phyloP scores from a whole-genome alignment of 2,329 filamentous ascomycete genomes.

The Cordyceps farinosa region DNA sequence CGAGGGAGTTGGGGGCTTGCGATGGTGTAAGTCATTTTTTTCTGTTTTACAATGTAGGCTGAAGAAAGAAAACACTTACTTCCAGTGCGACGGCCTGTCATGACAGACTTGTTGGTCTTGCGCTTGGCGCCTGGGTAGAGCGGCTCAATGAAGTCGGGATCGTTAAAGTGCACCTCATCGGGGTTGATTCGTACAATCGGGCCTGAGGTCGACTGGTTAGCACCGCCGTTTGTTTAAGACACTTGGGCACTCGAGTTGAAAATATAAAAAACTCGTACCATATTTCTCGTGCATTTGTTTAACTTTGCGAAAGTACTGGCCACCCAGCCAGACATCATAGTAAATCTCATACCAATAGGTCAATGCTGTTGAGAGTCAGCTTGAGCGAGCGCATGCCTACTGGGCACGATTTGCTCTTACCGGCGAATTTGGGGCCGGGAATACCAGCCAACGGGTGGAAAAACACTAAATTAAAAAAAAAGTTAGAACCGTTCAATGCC shows the following conservation, averaged over 20 bases:
- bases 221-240: no score
- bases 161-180: constrained; percentile 11
- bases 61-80: neutral
- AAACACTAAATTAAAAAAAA: neutral
- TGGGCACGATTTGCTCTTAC: neutral
- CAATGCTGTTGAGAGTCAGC: neutral
- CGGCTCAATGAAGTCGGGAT: constrained; percentile 5
- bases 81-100: constrained; percentile 6
- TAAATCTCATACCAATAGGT: constrained; percentile 10
- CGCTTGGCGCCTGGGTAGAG: constrained; percentile 14
- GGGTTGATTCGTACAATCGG: constrained; percentile 10
- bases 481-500: neutral
- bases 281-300: constrained; percentile 10
- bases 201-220: neutral
- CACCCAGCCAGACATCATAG: constrained; percentile 5
- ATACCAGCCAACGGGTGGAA: constrained; percentile 6
- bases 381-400: no score
- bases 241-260: no score
- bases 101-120: constrained; percentile 11
- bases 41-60: no score
- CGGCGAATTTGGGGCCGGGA: neutral
- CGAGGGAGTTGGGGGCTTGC: constrained; percentile 1
- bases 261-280: neutral
- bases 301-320: constrained; percentile 10
- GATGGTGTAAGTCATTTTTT: neutral